Evolutionary conservation across 1,139 yeast species (phyloP), one percentile per base, ranked within the genome.

Genomic region (Kazachstania sp.): DNA sequence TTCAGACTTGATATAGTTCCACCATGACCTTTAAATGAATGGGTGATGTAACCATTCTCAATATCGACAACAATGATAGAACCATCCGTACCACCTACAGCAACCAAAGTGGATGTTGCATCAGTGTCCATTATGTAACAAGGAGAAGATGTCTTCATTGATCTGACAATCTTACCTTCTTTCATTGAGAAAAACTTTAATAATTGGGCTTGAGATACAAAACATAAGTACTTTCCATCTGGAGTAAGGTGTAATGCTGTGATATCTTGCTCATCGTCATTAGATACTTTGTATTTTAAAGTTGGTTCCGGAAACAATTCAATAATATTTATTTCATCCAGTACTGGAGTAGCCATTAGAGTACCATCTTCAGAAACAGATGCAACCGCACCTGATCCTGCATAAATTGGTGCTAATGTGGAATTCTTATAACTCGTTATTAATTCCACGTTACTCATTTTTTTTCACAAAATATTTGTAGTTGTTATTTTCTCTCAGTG

Each of bases 71-170:
- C 95, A 44, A 87, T 82, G 19, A 90, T 85, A 37, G 81, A 78
- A 44, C 98, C 97, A 64, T 94, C 98, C 0, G 97, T 85, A 43
- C 95, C 92, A 44, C 99, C 99, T 59, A 94, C 82, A 35, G 96
- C 95, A 60, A 90, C 79, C 44, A 92, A 71, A 4, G 95, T 79
- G 15, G 95, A 84, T 0, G 97, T 87, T 5, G 78, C 65, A 64
- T 92, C 98, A 31, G 78, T 78, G 13, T 83, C 73, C 49, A 88
- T 76, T 18, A 87, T 83, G 64, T 86, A 86, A 1, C 86, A 85
- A 0, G 97, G 96, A 0, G 96, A 80, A 3, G 85, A 70, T 47
- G 83, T 61, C 62, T 78, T 82, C 67, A 74, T 73, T 19, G 71
- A 69, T 64, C 74, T 85, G 64, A 69, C 71, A 64, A 72, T 74